Base-by-base conservation (phyloP, 2,329 filamentous ascomycete genomes). In the Clonostachys sp. region DNA sequence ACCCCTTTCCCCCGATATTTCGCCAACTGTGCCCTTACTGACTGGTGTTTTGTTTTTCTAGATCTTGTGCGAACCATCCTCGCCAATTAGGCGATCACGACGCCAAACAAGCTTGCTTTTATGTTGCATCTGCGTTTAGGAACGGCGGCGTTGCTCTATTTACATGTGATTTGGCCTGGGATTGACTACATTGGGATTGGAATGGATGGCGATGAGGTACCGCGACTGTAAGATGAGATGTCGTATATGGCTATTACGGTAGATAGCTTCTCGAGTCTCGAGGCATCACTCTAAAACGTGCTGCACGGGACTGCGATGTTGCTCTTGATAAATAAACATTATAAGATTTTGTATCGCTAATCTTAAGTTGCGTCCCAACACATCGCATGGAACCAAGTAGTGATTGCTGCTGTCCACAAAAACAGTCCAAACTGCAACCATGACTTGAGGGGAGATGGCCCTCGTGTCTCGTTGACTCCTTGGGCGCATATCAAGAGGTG, bases 21-120 rank as follows among this genome's bases (percentile, higher is more conserved):
- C 41, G 35, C 18, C 24, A 30, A 10, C 24, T 30, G 24, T 30
- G 24, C 24, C 24, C 24, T 30, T 10, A 4, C 24, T 30, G 9
- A 30, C 24, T 30, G 6, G 24, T 24, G 7, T 8, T 8, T 24
- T 24, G 24, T 30, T 30, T 30, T 30, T 30, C 12, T 30, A 89
- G 88, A 94, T 53, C 85, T 94, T 50, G 88, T 94, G 61, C 85
- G 88, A 61, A 92, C 88, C 46, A 91, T 94, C 63, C 84, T 94
- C 56, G 87, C 88, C 67, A 92, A 92, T 74, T 94, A 79, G 59
- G 51, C 46, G 67, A 12, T 24, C n/a, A 30, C 16, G 16, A 30
- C n/a, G 10, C 12, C 12, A 24, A 41, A 35, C 13, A 14, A 34
- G 14, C 33, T 14, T 42, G 42, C 58, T 54, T 30, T 30, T 30